Conservation (phyloP, 2,329 filamentous ascomycete species). For the Acrodontium crateriforme region DNA sequence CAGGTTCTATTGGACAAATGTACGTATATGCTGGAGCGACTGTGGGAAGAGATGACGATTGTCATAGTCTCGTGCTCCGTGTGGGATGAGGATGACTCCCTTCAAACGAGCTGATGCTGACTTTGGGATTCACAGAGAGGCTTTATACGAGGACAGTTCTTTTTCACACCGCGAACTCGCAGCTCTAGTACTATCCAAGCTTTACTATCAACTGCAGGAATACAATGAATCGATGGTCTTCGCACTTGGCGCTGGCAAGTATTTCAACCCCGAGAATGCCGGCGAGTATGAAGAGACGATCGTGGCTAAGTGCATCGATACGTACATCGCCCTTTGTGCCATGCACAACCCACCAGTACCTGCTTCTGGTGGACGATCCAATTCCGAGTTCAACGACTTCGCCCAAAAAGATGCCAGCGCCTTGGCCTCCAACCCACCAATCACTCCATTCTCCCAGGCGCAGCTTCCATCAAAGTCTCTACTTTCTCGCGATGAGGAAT, state of each 20-base stretch:
- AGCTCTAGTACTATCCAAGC: conserved; percentile 87
- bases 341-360: conserved; percentile 41
- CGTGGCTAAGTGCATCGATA: conserved; percentile 92
- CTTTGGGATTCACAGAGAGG: conserved; percentile 65
- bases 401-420: conserved; percentile 65
- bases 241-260: conserved; percentile 82
- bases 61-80: too few species aligned
- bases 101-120: conserved; percentile 13
- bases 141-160: conserved; percentile 87
- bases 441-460: conserved; percentile 89
- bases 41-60: too few species aligned
- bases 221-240: conserved; percentile 99
- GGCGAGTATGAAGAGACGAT: conserved; percentile 99
- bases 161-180: conserved; percentile 92
- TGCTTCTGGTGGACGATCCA: conserved; percentile 34
- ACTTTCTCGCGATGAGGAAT: conserved; percentile 64
- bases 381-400: conserved; percentile 40
- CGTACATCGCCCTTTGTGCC: conserved; percentile 75
- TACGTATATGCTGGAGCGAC: too few species aligned
- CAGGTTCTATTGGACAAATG: conserved; percentile 85
- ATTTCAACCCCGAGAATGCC: conserved; percentile 81
- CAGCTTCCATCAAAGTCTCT: conserved; percentile 87
- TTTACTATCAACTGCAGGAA: conserved; percentile 96
- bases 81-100: conserved; percentile 2
- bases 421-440: conserved; percentile 73